Evolutionary conservation across 371 early-diverging fungal species (phyloP), one percentile per base, ranked within the genome.

Genomic region (Haplosporangium sp.): DNA sequence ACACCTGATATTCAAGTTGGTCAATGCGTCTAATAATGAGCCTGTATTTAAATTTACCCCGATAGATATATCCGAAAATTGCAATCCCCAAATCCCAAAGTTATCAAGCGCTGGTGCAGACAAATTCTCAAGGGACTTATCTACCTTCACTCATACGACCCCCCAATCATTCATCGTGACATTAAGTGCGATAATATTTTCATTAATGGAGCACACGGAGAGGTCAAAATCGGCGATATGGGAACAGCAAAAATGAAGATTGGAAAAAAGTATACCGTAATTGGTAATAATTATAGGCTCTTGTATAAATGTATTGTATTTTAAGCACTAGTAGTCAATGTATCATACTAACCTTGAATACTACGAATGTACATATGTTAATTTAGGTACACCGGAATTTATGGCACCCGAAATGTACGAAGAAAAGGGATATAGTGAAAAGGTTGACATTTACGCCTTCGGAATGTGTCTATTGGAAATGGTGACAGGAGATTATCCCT

Each of bases 341-440:
- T 27, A 27, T 27, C 27, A 27, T 27, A 57, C 57, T 37, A 57
- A 57, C 57, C 37, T 35, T 9, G 44, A 13, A 13, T 44, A 44
- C 13, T 44, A 10, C 13, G 5, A 8, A 44, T 44, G 44, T 44
- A 44, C 44, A 1, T 27, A 27, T 27, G 27, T 27, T 27, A 27
- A 27, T 10, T 72, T 88, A 73, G 93, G 94, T 27, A 96, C 96
- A 0, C 96, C 96, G 7, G 95, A 97, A 73, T 97, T 95, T 73
- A 95, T 96, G 95, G 96, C 94, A 39, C 97, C 97, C 9, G 97
- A 97, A 83, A 92, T 96, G 87, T 97, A 97, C 81, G 93, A 94
- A 69, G 95, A 96, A 81, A 90, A 93, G 59, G 92, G 93, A 45
- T 97, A 97, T 85, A 92, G 88, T 74, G 96, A 95, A 85, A 94